Conservation (phyloP, 371 early-diverging fungal species). For the Circinella minor region DNA sequence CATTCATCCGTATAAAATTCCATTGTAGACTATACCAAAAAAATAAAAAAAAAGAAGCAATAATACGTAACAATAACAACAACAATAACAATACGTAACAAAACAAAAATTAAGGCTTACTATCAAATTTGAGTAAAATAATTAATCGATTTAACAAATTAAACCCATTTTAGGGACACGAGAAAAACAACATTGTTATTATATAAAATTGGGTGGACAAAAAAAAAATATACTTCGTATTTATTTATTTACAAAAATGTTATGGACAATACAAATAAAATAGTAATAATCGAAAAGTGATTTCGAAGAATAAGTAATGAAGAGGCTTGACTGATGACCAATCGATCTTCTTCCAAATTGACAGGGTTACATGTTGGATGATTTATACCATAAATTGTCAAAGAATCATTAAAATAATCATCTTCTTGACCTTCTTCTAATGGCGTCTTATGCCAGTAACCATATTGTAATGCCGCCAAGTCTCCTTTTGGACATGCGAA, state of each 20-base stretch:
- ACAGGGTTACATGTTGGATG: constrained; percentile 40
- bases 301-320: not conserved
- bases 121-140: too few relatives aligned
- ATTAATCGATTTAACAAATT: too few relatives aligned
- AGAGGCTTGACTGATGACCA: constrained; percentile 29
- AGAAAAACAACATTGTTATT: too few relatives aligned
- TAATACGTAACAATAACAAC: too few relatives aligned
- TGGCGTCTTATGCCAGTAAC: constrained; percentile 41
- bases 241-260: constrained; percentile 1
- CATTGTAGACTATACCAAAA: too few relatives aligned
- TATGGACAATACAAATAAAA: not conserved
- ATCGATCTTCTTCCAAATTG: constrained; percentile 26
- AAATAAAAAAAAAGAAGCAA: too few relatives aligned
- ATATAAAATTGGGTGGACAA: too few relatives aligned
- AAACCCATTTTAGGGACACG: too few relatives aligned
- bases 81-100: too few relatives aligned
- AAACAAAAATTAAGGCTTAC: too few relatives aligned
- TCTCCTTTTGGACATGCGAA: constrained; percentile 65
- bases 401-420: not conserved
- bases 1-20: too few relatives aligned
- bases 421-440: too few relatives aligned
- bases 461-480: constrained; percentile 48
- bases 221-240: not conserved
- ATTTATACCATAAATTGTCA: constrained; percentile 10
- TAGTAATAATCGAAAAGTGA: not conserved